These are phyloP conservation scores for Hemileia vastatrix DNA, from an alignment of 1,284 basidiomycete species.

Conservation along the genomic window DNA sequence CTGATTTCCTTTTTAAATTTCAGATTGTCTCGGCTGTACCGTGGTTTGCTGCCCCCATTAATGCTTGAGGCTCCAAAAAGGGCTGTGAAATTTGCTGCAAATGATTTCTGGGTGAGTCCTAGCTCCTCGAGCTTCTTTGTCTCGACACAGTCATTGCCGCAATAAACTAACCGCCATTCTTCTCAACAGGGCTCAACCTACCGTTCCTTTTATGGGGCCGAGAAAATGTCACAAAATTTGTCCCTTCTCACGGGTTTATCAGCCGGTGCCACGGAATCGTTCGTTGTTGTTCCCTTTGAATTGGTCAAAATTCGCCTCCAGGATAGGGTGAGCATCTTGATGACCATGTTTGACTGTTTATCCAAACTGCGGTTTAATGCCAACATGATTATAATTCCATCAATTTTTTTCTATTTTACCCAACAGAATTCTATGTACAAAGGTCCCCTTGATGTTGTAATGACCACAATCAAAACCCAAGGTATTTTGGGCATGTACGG, in stretches of 20 bases:
- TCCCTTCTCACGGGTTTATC: slow-evolving; percentile 83
- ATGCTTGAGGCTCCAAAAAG: slow-evolving; percentile 95
- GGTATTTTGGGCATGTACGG: slow-evolving; percentile 76
- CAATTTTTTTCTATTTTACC: no score
- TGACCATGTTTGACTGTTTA: no score
- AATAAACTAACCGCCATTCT: no score
- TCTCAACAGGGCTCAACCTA: slow-evolving; percentile 26
- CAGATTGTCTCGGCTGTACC: slow-evolving; percentile 73
- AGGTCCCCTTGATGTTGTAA: slow-evolving; percentile 83
- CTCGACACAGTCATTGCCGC: not conserved
- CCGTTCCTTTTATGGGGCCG: slow-evolving; percentile 53
- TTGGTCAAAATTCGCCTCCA: slow-evolving; percentile 82
- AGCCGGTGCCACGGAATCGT: slow-evolving; percentile 89
- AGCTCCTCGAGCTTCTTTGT: not conserved
- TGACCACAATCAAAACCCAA: slow-evolving; percentile 62
- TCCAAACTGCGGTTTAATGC: not conserved
- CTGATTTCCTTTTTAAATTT: no score
- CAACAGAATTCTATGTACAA: slow-evolving; percentile 46
- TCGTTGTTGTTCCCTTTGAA: slow-evolving; percentile 79
- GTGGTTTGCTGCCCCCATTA: slow-evolving; percentile 86
- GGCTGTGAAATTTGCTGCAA: slow-evolving; percentile 84
- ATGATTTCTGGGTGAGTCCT: slow-evolving; percentile 71
- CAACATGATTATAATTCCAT: not conserved
- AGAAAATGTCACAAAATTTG: slow-evolving; percentile 75
- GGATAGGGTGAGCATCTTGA: slow-evolving; percentile 89